Conservation (phyloP, 345 rosid genomes). For the Eutrema japonicum region DNA sequence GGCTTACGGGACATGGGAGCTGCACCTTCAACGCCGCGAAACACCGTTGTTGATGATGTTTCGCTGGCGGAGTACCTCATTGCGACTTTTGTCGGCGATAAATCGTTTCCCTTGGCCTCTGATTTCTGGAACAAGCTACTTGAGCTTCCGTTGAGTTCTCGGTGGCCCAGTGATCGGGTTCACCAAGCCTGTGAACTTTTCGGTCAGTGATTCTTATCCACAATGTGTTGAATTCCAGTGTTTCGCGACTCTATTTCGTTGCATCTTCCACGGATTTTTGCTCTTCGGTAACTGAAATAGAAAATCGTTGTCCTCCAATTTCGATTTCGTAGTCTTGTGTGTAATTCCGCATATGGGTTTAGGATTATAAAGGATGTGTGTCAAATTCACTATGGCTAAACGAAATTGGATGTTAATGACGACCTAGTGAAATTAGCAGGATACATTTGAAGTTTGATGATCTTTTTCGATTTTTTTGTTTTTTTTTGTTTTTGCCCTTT, state of each 20-base stretch:
- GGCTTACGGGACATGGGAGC: slow-evolving; percentile 63
- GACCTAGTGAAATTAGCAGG: slow-evolving; percentile 5
- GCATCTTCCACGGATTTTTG: neutral
- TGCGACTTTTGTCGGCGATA: slow-evolving; percentile 87
- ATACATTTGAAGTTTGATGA: neutral
- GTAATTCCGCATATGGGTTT: neutral
- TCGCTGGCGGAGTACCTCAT: slow-evolving; percentile 65
- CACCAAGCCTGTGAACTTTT: slow-evolving; percentile 72
- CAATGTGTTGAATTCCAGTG: slow-evolving; percentile 8
- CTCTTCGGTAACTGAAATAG: neutral
- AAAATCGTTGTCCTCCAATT: neutral
- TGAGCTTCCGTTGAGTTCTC: slow-evolving; percentile 75
- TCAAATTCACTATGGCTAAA: neutral
- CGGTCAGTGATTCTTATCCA: slow-evolving; percentile 51
- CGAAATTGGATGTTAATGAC: slow-evolving; percentile 16
- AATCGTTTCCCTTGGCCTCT: slow-evolving; percentile 79
- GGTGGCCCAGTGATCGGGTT: slow-evolving; percentile 71
- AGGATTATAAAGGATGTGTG: neutral
- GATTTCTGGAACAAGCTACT: slow-evolving; percentile 97
- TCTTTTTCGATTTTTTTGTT: neutral
- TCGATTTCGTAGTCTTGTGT: neutral
- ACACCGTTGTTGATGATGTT: slow-evolving; percentile 55
- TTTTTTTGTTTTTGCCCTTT: slow-evolving; percentile 5
- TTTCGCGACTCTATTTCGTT: neutral
- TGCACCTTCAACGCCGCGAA: slow-evolving; percentile 83